A percentile compares a stretch with the other conserved stretches of the same genome.
Evolutionary conservation across 345 rosid genomes (phyloP).

Genomic region (Bretschneidera sinensis): DNA sequence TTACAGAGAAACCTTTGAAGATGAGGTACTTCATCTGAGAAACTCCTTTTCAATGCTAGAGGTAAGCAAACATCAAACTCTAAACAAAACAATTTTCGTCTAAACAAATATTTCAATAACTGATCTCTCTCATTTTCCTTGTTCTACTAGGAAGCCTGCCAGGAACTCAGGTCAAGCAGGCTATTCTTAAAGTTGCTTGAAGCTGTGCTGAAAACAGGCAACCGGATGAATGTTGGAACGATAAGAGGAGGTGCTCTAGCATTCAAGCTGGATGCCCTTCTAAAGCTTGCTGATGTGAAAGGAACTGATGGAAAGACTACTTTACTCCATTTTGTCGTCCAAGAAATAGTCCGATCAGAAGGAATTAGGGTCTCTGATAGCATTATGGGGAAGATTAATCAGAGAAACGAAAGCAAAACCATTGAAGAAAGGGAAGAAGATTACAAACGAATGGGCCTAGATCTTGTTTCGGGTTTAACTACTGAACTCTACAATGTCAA

Average conservation of each 20-base stretch:
- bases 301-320: conserved; percentile 91
- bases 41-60: conserved; percentile 88
- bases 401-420: conserved; percentile 50
- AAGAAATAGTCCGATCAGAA: conserved; percentile 82
- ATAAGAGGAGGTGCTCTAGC: conserved; percentile 94
- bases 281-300: conserved; percentile 88
- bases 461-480: conserved; percentile 76
- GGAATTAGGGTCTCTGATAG: conserved; percentile 82
- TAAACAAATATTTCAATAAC: background rate
- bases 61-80: conserved; percentile 29
- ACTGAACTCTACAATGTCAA: conserved; percentile 85
- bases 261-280: conserved; percentile 89
- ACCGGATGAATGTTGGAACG: conserved; percentile 94
- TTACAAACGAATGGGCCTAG: conserved; percentile 86
- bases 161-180: conserved; percentile 89
- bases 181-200: conserved; percentile 83
- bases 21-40: conserved; percentile 80
- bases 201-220: conserved; percentile 95
- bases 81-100: background rate
- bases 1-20: conserved; percentile 80
- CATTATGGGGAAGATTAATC: conserved; percentile 86
- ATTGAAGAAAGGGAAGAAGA: conserved; percentile 78
- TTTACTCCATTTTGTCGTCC: conserved; percentile 90
- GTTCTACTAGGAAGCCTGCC: conserved; percentile 79
- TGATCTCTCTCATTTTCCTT: background rate